Evolutionary conservation across 306 rosid genomes (phyloP).

Genomic region (Vigna unguiculata): DNA sequence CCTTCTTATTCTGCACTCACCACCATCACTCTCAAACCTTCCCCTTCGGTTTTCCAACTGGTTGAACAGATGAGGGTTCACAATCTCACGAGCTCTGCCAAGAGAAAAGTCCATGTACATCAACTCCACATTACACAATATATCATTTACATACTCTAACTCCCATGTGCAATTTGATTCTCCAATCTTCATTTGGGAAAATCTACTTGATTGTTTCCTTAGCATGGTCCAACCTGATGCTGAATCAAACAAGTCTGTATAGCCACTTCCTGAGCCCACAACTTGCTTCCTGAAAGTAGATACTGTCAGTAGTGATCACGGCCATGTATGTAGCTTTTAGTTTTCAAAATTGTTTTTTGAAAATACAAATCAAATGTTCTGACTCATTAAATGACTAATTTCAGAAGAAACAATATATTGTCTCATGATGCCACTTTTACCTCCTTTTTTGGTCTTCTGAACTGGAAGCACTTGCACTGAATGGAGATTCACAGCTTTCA

Average conservation of each 20-base stretch:
- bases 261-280: slow-evolving; percentile 54
- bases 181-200: slow-evolving; percentile 20
- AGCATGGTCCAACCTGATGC: slow-evolving; percentile 39
- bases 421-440: slow-evolving; percentile 44
- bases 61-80: slow-evolving; percentile 74
- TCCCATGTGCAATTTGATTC: slow-evolving; percentile 58
- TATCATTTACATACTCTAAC: slow-evolving; percentile 63
- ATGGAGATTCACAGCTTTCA: slow-evolving; percentile 67
- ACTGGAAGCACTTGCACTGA: slow-evolving; percentile 59
- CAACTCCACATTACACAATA: slow-evolving; percentile 61
- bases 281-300: slow-evolving; percentile 62
- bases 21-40: slow-evolving; percentile 42
- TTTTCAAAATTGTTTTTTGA: too few species aligned
- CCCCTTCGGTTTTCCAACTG: slow-evolving; percentile 63
- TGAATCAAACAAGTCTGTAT: slow-evolving; percentile 48
- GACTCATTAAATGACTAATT: neutral
- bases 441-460: slow-evolving; percentile 70
- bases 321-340: neutral
- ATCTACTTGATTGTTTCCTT: slow-evolving; percentile 1
- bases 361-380: too few species aligned
- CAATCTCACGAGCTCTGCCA: slow-evolving; percentile 59
- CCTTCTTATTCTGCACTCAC: slow-evolving; percentile 55
- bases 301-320: slow-evolving; percentile 7
- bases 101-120: slow-evolving; percentile 67
- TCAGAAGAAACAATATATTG: neutral